Evolutionary conservation across 257 asterid species (phyloP), one percentile per base, ranked within the genome.

Genomic region (Penstemon newberryi): DNA sequence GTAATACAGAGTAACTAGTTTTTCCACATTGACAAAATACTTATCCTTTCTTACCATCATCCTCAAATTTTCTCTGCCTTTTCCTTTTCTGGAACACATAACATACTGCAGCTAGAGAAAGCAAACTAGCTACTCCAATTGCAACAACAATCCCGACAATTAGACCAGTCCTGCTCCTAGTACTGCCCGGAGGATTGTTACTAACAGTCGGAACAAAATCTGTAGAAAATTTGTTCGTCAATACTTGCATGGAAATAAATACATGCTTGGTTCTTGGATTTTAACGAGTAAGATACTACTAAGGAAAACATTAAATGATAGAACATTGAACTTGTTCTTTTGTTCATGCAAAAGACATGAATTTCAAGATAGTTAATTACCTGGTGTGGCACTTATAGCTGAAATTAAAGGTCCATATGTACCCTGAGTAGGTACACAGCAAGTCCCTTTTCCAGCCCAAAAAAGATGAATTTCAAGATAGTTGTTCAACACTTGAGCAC

Each of bases 401-500:
- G 96, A 83, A 70, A 89, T 82, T 8, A 83, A 67, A 60, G 96
- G 96, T 62, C 98, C 98, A 69, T 87, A 89, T 58, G 73, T 59
- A 61, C 91, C 89, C 55, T 56, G 95, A 43, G 4, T 4, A 70
- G 98, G 96, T 39, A 86, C 89, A 80, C 96, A 86, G 63, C 92
- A 89, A 60, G 98, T 87, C 70, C 98, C 96, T 79, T 84, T 91
- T 50, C 96, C 97, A 46, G 93, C 93, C 97, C 97, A 91, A 66
- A 87, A 51, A 8, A 91, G 80, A 81, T 91, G 97, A 64, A 91
- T 73, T 62, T 91, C 97, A 4, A 91, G 62, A 75, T 83, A 78
- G 74, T 91, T 91, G 67, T 80, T 88, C 13, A 77, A 64, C 44
- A 91, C 96, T 10, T 45, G 64, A 66, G 59, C 91, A 1, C 3